A percentile compares a stretch with the other conserved stretches of the same genome.
These are phyloP conservation scores for Tuber magnatum DNA, from an alignment of 495 filamentous ascomycete species.

Conservation along the genomic window DNA sequence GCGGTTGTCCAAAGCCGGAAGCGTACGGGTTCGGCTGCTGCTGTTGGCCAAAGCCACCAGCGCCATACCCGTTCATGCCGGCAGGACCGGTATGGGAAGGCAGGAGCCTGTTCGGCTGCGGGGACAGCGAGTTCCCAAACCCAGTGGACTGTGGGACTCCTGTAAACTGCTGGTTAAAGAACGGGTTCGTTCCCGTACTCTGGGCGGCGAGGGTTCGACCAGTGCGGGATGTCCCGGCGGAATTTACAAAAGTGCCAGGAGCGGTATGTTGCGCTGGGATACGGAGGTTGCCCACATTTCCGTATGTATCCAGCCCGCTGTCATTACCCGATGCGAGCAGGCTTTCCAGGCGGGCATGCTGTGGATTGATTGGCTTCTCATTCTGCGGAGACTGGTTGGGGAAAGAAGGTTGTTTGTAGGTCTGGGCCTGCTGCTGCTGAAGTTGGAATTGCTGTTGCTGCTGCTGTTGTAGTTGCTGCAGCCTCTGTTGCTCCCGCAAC, in stretches of 20 bases:
- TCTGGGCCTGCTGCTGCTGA: constrained; percentile 44
- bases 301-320: constrained; percentile 84
- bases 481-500: constrained; percentile 28
- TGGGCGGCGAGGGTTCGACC: constrained; percentile 53
- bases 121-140: constrained; percentile 41
- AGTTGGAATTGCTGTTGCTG: constrained; percentile 21
- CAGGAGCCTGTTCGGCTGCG: constrained; percentile 48
- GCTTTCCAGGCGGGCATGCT: constrained; percentile 81
- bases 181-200: constrained; percentile 84
- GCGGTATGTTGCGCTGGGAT: constrained; percentile 96
- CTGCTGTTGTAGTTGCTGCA: constrained; percentile 25
- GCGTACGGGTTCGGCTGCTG: constrained; percentile 42
- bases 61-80: constrained; percentile 49
- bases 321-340: constrained; percentile 72
- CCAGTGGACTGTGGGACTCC: constrained; percentile 58
- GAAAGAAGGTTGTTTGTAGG: constrained; percentile 5
- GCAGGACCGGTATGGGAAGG: constrained; percentile 75
- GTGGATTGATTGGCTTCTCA: constrained; percentile 56
- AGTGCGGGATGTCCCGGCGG: constrained; percentile 63
- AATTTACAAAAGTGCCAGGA: constrained; percentile 94
- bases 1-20: constrained; percentile 48
- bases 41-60: constrained; percentile 46
- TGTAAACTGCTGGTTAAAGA: constrained; percentile 72
- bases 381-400: constrained; percentile 42
- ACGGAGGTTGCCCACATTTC: constrained; percentile 86